Evolutionary conservation across 176 grass and related monocot species (phyloP).

Genomic region (Rhynchospora pubera): DNA sequence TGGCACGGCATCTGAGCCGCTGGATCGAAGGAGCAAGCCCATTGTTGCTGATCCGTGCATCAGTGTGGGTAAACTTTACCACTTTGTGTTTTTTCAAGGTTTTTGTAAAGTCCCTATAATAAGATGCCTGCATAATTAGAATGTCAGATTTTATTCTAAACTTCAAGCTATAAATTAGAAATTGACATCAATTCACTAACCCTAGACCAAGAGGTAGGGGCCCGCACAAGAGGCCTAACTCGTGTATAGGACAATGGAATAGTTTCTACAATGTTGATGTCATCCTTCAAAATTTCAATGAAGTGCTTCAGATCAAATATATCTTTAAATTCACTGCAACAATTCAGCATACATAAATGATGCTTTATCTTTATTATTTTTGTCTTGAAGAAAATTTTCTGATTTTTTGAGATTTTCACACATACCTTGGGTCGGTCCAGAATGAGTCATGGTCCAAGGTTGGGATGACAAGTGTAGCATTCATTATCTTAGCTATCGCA

Average conservation of each 20-base stretch:
- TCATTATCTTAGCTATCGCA: slow-evolving; percentile 85
- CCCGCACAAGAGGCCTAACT: slow-evolving; percentile 44
- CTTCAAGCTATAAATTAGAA: background rate
- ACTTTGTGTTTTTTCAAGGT: slow-evolving; percentile 70
- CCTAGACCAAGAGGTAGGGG: slow-evolving; percentile 82
- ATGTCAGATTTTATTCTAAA: background rate
- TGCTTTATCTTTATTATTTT: slow-evolving; percentile 14
- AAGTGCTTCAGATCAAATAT: slow-evolving; percentile 89
- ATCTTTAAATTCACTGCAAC: slow-evolving; percentile 77
- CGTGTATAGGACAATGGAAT: slow-evolving; percentile 48
- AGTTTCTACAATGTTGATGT: slow-evolving; percentile 59
- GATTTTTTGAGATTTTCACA: background rate
- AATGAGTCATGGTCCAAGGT: slow-evolving; percentile 82
- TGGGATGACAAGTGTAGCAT: slow-evolving; percentile 62
- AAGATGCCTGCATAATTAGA: slow-evolving; percentile 53
- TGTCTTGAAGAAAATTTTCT: slow-evolving; percentile 24
- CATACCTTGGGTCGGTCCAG: slow-evolving; percentile 87
- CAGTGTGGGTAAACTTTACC: slow-evolving; percentile 77
- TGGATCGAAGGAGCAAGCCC: slow-evolving; percentile 79
- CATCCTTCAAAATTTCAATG: slow-evolving; percentile 57
- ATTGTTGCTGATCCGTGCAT: slow-evolving; percentile 82
- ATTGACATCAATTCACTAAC: slow-evolving; percentile 23
- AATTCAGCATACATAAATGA: background rate
- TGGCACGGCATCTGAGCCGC: slow-evolving; percentile 70
- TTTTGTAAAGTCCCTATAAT: slow-evolving; percentile 59